These are phyloP conservation scores for Erodium texanum DNA, from an alignment of 441 rosid species.

Conservation along the genomic window DNA sequence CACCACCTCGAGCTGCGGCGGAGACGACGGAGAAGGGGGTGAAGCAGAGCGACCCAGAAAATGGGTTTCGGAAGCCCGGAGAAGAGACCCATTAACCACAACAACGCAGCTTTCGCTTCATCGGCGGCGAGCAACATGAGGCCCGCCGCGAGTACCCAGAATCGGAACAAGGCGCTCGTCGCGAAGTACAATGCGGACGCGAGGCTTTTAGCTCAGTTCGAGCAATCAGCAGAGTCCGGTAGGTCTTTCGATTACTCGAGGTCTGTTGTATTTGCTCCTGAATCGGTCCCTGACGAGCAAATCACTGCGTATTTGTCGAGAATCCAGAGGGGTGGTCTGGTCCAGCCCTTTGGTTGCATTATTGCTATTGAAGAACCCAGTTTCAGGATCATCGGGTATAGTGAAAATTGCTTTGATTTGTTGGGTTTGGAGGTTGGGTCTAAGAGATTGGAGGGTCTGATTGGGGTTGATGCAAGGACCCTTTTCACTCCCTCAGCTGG, in stretches of 20 bases:
- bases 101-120: not conserved
- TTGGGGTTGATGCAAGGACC: constrained; percentile 54
- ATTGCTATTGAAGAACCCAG: constrained; percentile 56
- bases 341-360: constrained; percentile 76
- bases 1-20: too few relatives aligned
- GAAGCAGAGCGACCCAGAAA: too few relatives aligned
- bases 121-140: not conserved
- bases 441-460: constrained; percentile 49
- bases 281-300: constrained; percentile 52
- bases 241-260: constrained; percentile 62
- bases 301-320: constrained; percentile 62
- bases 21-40: too few relatives aligned
- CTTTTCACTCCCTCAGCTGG: constrained; percentile 51
- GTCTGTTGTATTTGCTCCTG: constrained; percentile 45
- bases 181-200: constrained; percentile 73
- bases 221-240: constrained; percentile 51
- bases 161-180: constrained; percentile 22
- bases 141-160: not conserved
- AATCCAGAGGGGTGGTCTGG: constrained; percentile 61
- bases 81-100: too few relatives aligned
- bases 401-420: constrained; percentile 73
- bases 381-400: constrained; percentile 49
- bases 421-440: constrained; percentile 59
- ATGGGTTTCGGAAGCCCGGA: too few relatives aligned
- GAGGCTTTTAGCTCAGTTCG: constrained; percentile 57